These are phyloP conservation scores for Trichoderma hamatum DNA, from an alignment of 2,329 filamentous ascomycete genomes.

Conservation along the genomic window DNA sequence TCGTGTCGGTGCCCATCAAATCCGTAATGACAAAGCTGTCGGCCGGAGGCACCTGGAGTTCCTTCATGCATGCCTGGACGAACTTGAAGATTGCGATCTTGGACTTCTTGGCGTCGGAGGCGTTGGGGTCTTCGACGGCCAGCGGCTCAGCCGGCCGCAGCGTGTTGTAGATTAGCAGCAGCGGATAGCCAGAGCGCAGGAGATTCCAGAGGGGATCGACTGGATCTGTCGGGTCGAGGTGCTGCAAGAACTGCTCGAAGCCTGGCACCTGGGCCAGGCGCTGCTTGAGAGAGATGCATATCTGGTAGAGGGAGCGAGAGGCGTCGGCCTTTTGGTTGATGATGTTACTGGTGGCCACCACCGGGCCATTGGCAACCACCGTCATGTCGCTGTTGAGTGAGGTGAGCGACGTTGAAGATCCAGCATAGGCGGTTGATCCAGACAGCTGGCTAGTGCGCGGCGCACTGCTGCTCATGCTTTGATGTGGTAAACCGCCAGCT, in stretches of 20 bases:
- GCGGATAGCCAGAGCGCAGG: conserved; percentile 78
- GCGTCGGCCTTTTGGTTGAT: conserved; percentile 97
- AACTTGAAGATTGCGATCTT: conserved; percentile 94
- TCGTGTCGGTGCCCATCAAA: conserved; percentile 91
- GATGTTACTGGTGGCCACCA: conserved; percentile 85
- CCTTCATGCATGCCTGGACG: conserved; percentile 82
- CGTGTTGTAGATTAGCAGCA: conserved; percentile 87
- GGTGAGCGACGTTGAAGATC: conserved; percentile 56
- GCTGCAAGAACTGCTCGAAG: conserved; percentile 73
- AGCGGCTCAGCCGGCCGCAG: conserved; percentile 72
- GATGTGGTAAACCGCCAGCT: conserved; percentile 49
- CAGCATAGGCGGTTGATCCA: conserved; percentile 59
- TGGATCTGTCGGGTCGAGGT: conserved; percentile 73
- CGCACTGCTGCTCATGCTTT: conserved; percentile 53
- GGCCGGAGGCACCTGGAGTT: conserved; percentile 75
- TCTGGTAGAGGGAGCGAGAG: conserved; percentile 89
- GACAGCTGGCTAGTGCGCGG: conserved; percentile 65
- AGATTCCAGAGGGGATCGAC: conserved; percentile 91
- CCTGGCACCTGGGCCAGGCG: conserved; percentile 81
- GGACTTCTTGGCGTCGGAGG: conserved; percentile 71
- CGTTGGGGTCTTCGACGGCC: conserved; percentile 63
- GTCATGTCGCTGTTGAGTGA: conserved; percentile 52
- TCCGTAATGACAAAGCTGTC: conserved; percentile 93
- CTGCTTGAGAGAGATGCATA: conserved; percentile 82
- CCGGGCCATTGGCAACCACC: conserved; percentile 55